A percentile compares a stretch with the other conserved stretches of the same genome.
Conservation (phyloP, 202 grass and related monocot species). For the Musa balbisiana region DNA sequence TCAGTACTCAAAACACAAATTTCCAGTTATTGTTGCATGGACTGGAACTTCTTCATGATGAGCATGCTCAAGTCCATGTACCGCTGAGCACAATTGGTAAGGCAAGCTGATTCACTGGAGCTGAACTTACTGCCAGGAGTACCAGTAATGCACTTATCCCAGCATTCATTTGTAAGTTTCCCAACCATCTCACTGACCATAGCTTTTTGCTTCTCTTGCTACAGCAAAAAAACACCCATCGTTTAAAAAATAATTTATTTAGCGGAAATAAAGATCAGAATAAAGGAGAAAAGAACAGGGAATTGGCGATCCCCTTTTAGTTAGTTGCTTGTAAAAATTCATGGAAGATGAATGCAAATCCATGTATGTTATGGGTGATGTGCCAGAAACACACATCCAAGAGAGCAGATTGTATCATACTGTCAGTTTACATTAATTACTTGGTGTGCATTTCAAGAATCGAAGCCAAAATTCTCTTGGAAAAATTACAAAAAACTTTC, state of each 20-base stretch:
- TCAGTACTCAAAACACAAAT: too few species aligned
- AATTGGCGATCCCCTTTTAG: not conserved
- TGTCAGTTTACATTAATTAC: too few species aligned
- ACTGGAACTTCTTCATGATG: conserved; percentile 69
- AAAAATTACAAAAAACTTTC: too few species aligned
- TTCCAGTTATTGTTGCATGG: conserved; percentile 28
- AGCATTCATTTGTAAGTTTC: conserved; percentile 78
- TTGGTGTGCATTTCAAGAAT: not conserved
- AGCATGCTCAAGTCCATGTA: conserved; percentile 71
- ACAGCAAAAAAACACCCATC: conserved; percentile 11
- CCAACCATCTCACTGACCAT: conserved; percentile 81
- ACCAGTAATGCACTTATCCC: conserved; percentile 94
- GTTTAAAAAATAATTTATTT: not conserved
- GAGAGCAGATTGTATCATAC: too few species aligned
- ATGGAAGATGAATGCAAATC: not conserved
- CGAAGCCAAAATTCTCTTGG: too few species aligned
- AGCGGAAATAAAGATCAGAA: not conserved
- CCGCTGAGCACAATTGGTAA: conserved; percentile 71
- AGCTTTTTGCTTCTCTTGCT: conserved; percentile 89
- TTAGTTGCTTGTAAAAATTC: not conserved
- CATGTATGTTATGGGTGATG: not conserved
- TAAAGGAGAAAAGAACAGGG: not conserved
- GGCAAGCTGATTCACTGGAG: conserved; percentile 72
- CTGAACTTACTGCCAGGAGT: conserved; percentile 86
- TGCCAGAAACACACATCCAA: too few species aligned